phyloP scores from a whole-genome alignment of 768 basidiomycete species.

The Exsudoporus frostii region DNA sequence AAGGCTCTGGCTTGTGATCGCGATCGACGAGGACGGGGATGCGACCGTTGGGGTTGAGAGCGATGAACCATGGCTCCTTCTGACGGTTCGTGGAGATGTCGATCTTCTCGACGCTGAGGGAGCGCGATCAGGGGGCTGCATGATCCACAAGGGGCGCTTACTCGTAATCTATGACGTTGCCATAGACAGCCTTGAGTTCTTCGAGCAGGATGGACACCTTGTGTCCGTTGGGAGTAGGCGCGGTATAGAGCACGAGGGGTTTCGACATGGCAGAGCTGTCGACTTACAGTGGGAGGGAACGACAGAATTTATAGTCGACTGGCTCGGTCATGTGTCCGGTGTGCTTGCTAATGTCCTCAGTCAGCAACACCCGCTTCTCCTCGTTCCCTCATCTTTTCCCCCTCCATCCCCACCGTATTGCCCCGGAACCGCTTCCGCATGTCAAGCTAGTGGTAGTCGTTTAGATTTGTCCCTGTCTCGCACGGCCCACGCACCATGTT shows the following conservation, averaged over 20 bases:
- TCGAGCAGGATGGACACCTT: slow-evolving; percentile 54
- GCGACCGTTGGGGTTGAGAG: slow-evolving; percentile 69
- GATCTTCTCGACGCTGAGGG: slow-evolving; percentile 47
- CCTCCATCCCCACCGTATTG: slow-evolving; percentile 56
- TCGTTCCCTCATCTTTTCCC: slow-evolving; percentile 11
- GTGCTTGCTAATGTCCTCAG: slow-evolving; percentile 22
- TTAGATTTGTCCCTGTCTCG: neutral
- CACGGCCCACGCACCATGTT: slow-evolving; percentile 60
- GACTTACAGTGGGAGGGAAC: neutral
- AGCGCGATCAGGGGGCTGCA: neutral
- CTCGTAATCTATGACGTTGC: slow-evolving; percentile 47
- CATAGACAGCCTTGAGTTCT: slow-evolving; percentile 57
- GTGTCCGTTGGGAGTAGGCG: slow-evolving; percentile 58
- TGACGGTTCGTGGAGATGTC: slow-evolving; percentile 64
- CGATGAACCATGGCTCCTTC: slow-evolving; percentile 79
- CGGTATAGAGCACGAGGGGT: slow-evolving; percentile 33
- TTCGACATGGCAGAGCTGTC: slow-evolving; percentile 19
- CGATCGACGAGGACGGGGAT: slow-evolving; percentile 69
- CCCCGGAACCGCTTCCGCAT: slow-evolving; percentile 84
- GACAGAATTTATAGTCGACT: slow-evolving; percentile 9
- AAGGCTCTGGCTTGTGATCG: slow-evolving; percentile 48
- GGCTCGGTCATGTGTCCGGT: slow-evolving; percentile 9
- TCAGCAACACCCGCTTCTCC: neutral
- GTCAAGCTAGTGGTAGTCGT: slow-evolving; percentile 51
- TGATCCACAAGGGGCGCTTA: slow-evolving; percentile 19